Percentiles rank a stretch among this genome's conserved stretches.
These are phyloP conservation scores for Carnegiea gigantea DNA, from an alignment of 179 eudicot species.

Conservation along the genomic window DNA sequence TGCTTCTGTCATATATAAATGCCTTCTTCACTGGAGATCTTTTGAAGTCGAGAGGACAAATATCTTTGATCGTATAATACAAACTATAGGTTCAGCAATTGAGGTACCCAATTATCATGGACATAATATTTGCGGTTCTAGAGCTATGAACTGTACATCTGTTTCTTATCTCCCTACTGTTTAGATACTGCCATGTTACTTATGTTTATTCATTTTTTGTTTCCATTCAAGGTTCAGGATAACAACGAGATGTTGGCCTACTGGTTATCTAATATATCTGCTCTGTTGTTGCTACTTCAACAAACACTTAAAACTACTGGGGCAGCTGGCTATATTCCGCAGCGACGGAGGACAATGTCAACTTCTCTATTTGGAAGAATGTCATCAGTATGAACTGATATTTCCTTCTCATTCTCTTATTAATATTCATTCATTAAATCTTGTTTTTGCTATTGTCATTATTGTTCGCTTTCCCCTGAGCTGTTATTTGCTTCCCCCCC, in stretches of 20 bases:
- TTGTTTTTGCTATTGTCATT: neutral
- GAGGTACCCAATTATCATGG: constrained; percentile 47
- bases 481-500: constrained; percentile 10
- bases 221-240: constrained; percentile 67
- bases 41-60: constrained; percentile 94
- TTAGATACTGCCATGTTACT: constrained; percentile 7
- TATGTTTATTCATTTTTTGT: constrained; percentile 21
- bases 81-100: constrained; percentile 76
- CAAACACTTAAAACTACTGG: constrained; percentile 98
- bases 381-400: constrained; percentile 73
- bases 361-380: constrained; percentile 95
- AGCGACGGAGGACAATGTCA: constrained; percentile 81
- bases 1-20: constrained; percentile 87
- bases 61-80: constrained; percentile 89
- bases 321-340: constrained; percentile 91
- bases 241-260: constrained; percentile 79
- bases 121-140: neutral
- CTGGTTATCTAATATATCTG: constrained; percentile 93
- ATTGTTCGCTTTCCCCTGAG: neutral
- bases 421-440: neutral
- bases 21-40: constrained; percentile 98
- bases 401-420: neutral
- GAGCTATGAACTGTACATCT: neutral
- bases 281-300: constrained; percentile 88
- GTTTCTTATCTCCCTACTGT: neutral